Conservation (phyloP, 805 yeast genomes). For the Ogataea degrootiae region DNA sequence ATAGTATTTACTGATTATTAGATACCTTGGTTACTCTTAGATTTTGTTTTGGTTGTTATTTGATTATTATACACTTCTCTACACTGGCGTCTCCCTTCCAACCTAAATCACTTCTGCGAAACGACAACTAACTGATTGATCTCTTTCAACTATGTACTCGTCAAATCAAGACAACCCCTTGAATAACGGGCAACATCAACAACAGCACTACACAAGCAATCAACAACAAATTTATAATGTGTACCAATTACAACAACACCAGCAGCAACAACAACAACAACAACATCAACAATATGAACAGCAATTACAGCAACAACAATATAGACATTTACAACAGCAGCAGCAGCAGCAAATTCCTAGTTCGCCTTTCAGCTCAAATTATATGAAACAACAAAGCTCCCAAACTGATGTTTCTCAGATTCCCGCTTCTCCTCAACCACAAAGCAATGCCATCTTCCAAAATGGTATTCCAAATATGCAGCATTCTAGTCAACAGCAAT, state of each 20-base stretch:
- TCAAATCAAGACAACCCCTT: neutral
- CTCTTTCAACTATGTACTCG: neutral
- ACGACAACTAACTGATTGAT: neutral
- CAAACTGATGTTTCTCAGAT: constrained; percentile 15
- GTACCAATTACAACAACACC: constrained; percentile 21
- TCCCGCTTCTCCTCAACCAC: constrained; percentile 9
- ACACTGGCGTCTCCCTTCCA: too few species aligned
- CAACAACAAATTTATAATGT: constrained; percentile 6
- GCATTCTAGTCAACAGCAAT: constrained; percentile 6
- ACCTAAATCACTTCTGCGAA: too few species aligned
- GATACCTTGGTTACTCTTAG: too few species aligned
- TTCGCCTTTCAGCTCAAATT: constrained; percentile 13
- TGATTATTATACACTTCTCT: too few species aligned
- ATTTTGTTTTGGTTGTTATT: too few species aligned
- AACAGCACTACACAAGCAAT: neutral
- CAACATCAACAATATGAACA: constrained; percentile 2
- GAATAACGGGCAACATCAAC: neutral
- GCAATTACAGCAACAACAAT: constrained; percentile 31
- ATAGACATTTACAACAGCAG: constrained; percentile 30
- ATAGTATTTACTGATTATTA: too few species aligned
- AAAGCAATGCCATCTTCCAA: too few species aligned
- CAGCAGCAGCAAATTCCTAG: constrained; percentile 19
- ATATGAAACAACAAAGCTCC: constrained; percentile 20
- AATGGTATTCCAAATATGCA: too few species aligned
- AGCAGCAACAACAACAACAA: constrained; percentile 21